Conservation (phyloP, 352 stramenopile genomes). For the Saprolegnia parasitica region DNA sequence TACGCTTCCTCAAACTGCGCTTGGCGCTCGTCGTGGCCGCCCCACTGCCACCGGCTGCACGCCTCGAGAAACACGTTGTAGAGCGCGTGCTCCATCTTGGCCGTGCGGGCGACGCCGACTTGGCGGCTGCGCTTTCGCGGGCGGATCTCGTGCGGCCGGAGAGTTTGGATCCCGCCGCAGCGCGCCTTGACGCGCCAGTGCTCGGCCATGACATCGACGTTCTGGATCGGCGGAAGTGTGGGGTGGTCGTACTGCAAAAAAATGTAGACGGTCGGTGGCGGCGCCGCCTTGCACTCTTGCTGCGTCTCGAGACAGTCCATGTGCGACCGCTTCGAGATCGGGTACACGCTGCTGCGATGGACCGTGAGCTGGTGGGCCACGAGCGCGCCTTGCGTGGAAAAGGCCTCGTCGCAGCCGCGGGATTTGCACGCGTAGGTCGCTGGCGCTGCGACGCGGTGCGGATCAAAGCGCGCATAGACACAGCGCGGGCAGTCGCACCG, state of each 20-base stretch:
- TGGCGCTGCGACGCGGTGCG: background rate
- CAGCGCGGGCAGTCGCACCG: conserved; percentile 22
- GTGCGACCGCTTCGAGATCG: conserved; percentile 1
- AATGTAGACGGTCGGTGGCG: conserved; percentile 23
- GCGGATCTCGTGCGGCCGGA: background rate
- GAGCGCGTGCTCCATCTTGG: conserved; percentile 17
- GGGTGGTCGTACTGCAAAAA: conserved; percentile 19
- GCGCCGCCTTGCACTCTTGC: background rate
- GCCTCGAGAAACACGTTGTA: conserved; percentile 26
- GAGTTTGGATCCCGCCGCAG: background rate
- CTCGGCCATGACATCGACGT: conserved; percentile 13
- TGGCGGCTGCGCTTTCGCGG: conserved; percentile 1
- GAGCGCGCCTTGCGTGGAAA: conserved; percentile 8
- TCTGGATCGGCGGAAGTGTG: background rate
- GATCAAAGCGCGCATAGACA: conserved; percentile 6
- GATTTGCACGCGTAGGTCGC: background rate
- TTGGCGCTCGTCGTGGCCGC: conserved; percentile 11
- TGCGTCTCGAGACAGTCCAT: conserved; percentile 7
- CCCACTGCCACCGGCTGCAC: conserved; percentile 8
- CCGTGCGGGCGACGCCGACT: background rate
- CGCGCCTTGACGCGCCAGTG: background rate
- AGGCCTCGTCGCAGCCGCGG: background rate
- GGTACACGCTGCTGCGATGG: background rate
- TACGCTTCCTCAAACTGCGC: conserved; percentile 24
- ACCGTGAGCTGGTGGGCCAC: conserved; percentile 14